Evolutionary conservation across 2,329 filamentous ascomycete species (phyloP), one percentile per base, ranked within the genome.

Genomic region (Dactylellina leptospora): DNA sequence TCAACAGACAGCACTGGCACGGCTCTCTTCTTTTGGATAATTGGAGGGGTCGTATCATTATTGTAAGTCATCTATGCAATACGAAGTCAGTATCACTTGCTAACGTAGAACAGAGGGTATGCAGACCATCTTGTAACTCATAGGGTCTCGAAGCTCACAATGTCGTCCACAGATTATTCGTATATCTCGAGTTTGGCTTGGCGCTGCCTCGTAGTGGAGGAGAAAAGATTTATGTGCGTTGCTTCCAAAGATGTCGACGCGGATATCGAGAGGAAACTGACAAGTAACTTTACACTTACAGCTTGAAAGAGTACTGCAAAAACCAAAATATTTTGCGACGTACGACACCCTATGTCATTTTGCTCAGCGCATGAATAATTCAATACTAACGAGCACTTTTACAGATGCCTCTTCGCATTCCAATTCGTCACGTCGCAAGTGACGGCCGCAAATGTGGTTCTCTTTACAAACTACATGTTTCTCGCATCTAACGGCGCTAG

Each of bases 131-230:
- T n/a, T 40, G 10, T 40, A 40, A n/a, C 36, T 40, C 4, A 40
- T 16, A 4, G 13, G 36, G 10, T 40, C 18, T 36, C n/a, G 48
- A 50, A 44, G 56, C 64, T 70, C 16, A 70, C 40, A n/a, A 25
- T 27, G 36, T 62, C 27, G 51, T 23, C 9, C 28, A 44, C 20
- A 86, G 86, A 16, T 80, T 88, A 10, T 84, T 83, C 63, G 85
- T 89, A 4, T 88, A 85, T 77, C 82, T 88, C 53, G 87, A 88
- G 75, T 88, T 87, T 74, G 86, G 86, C 16, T 81, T 86, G 2
- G 85, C 85, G 3, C 86, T 88, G 38, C 86, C 86, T 3, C 81
- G 84, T 30, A 87, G 85, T 13, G 86, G 87, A 13, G 87, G 86
- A 20, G 86, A 88, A 74, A 88, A 88, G 81, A 86, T 87, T 6